Percentiles rank a stretch among this genome's conserved stretches.
phyloP scores from a whole-genome alignment of 2,329 filamentous ascomycete genomes.

The Tolypocladium guangdongense region DNA sequence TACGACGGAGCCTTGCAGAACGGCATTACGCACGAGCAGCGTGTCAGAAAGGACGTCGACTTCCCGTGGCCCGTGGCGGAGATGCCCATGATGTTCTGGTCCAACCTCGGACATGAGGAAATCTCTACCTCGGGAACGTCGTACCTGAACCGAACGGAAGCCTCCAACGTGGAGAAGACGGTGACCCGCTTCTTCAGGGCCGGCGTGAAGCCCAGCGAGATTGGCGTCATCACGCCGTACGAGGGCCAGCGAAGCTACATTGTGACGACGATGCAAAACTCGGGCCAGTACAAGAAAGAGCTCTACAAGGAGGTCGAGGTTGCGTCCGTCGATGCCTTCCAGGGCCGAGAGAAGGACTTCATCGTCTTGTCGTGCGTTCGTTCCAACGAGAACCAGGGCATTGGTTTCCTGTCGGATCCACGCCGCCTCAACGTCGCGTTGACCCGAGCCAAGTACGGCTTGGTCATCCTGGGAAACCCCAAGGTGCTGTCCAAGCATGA shows the following conservation, averaged over 20 bases:
- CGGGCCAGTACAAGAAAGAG: slow-evolving; percentile 95
- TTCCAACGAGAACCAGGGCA: slow-evolving; percentile 97
- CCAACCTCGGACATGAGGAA: slow-evolving; percentile 92
- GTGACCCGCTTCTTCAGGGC: slow-evolving; percentile 98
- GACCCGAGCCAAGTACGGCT: slow-evolving; percentile 90
- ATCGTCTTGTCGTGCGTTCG: slow-evolving; percentile 96
- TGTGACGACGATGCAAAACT: slow-evolving; percentile 98
- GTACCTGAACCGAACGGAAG: slow-evolving; percentile 95
- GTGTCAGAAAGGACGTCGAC: slow-evolving; percentile 85
- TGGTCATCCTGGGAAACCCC: slow-evolving; percentile 94
- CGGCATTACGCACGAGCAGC: slow-evolving; percentile 80
- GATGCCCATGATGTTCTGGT: slow-evolving; percentile 99
- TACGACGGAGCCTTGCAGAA: slow-evolving; percentile 97
- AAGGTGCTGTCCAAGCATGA: slow-evolving; percentile 97
- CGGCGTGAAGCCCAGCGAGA: slow-evolving; percentile 83
- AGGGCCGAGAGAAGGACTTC: slow-evolving; percentile 97
- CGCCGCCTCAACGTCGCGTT: slow-evolving; percentile 94
- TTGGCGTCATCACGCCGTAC: slow-evolving; percentile 97
- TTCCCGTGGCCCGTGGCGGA: slow-evolving; percentile 95
- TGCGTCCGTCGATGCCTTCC: slow-evolving; percentile 95
- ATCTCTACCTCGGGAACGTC: slow-evolving; percentile 97
- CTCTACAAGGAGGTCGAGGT: slow-evolving; percentile 98
- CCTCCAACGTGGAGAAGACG: slow-evolving; percentile 95
- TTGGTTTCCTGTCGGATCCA: slow-evolving; percentile 95
- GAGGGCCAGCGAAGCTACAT: slow-evolving; percentile 98